Base-by-base conservation (phyloP, 202 grass and related monocot species). In the Schoenoplectus tabernaemontani region DNA sequence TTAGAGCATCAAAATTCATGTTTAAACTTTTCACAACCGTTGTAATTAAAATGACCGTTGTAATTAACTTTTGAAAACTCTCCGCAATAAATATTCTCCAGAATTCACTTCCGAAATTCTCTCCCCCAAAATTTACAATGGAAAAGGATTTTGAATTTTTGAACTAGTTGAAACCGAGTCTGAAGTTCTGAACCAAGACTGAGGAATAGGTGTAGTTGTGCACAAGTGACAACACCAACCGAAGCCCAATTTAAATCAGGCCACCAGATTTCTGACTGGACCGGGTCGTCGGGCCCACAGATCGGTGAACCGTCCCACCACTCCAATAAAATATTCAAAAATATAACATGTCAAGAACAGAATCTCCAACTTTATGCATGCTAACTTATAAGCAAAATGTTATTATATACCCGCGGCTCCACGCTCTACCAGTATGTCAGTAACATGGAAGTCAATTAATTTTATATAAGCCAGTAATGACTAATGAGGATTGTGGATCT, bases 231-330 rank as follows among this genome's bases (percentile, higher is more conserved):
- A 64, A 51, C 39, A 80, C 56, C 22, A 63, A 80, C 77, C 77
- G 77, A 80, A 80, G 64, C 77, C 59, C 77, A 64, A 80, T 80
- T 74, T 63, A 46, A 63, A 62, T 64, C 77, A 79, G 57, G 57
- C 23, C 37, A 64, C 58, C 77, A 48, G 51, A 59, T 57, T 78
- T 22, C 75, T 79, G 77, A 64, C 77, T 46, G 58, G 9, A 79
- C 39, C 38, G 42, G 38, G 37, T 61, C 58, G 50, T 6, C 6
- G 59, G 59, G 6, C 59, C 77, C 19, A 42, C 59, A 12, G 0
- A 64, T 59, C 58, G 77, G 77, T 48, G 37, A 80, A 41, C 77
- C 59, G 77, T 64, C 77, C 77, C 39, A 80, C 77, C 77, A 32
- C 77, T 59, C 59, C 57, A 59, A 64, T 80, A 64, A 64, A 61